Evolutionary conservation across 2,329 filamentous ascomycete species (phyloP), one percentile per base, ranked within the genome.

Genomic region (Aspergillus sp.): DNA sequence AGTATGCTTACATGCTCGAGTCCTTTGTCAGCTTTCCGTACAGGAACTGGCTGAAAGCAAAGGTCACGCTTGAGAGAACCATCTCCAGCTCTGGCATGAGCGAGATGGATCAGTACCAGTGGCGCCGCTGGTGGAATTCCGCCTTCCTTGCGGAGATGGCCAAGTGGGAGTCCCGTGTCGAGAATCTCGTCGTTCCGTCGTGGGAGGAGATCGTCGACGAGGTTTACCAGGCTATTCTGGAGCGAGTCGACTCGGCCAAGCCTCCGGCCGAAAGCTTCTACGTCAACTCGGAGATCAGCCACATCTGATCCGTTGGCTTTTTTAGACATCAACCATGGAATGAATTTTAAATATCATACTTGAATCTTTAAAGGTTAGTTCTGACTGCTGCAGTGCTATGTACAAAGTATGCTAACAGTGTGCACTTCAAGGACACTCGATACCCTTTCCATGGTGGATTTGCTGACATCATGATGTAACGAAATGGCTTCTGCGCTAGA

Each of bases 181-280:
- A 51, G 4, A 33, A 44, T 1, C n/a, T 65, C 11, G 12, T 34
- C 1, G 11, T 65, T 11, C 63, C 64, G 1, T 43, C 42, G 6
- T 66, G 53, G 52, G 51, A 59, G 13, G 47, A 56, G 7, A 46
- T 59, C 2, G 33, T 65, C 5, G 47, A 49, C 6, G 54, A 64
- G 9, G 11, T 67, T 9, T 48, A 49, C 12, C 27, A 39, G 2
- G 40, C 55, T 32, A 50, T 66, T 33, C n/a, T 50, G 7, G 52
- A 62, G 19, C 44, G 53, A 1, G 57, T 63, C 7, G 62, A 66
- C 38, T 46, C 47, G n/a, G 41, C 56, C 0, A 45, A 49, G 8
- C 44, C 48, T n/a, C 35, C 50, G 29, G 49, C 45, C 4, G 31
- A 41, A 1, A 36, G 40, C 2, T 42, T 52, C 12, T 45, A 44